Percentiles rank a stretch among this genome's conserved stretches.
These are phyloP conservation scores for Arthrobotrys megalospora DNA, from an alignment of 2,329 filamentous ascomycete species.

Conservation along the genomic window DNA sequence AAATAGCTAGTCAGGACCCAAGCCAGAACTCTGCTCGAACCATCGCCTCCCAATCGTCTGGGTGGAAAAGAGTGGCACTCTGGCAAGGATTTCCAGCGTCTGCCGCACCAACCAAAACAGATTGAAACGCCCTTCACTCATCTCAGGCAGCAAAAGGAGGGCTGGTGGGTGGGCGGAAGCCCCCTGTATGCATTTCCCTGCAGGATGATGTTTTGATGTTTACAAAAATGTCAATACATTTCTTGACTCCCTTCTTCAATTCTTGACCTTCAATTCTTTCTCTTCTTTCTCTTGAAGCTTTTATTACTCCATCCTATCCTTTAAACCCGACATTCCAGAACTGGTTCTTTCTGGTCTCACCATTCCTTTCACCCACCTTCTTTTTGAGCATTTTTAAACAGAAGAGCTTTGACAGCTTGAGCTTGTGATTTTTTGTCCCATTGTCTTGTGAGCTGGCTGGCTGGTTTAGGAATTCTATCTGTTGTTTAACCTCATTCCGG, in stretches of 20 bases:
- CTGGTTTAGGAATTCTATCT: conserved; percentile 29
- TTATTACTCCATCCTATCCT: conserved; percentile 30
- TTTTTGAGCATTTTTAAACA: conserved; percentile 10
- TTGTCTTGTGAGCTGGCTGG: conserved; percentile 31
- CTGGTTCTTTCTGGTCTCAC: conserved; percentile 26
- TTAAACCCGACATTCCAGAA: conserved; percentile 23
- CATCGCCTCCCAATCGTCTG: conserved; percentile 9
- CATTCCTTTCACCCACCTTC: conserved; percentile 28
- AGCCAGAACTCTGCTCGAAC: too few species aligned
- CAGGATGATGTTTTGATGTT: conserved; percentile 36
- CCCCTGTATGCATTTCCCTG: conserved; percentile 1
- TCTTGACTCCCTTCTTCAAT: conserved; percentile 16
- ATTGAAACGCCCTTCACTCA: conserved; percentile 46
- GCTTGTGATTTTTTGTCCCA: conserved; percentile 12
- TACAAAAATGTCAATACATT: conserved; percentile 29
- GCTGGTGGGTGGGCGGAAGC: conserved; percentile 14
- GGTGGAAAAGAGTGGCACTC: conserved; percentile 14
- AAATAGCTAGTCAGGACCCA: conserved; percentile 23
- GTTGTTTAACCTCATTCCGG: conserved; percentile 43
- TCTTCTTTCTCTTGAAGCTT: conserved; percentile 26
- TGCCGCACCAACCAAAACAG: conserved; percentile 52
- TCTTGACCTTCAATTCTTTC: conserved; percentile 20
- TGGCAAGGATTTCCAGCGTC: conserved; percentile 13
- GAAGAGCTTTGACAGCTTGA: conserved; percentile 37
- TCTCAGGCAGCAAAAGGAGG: conserved; percentile 36